Conservation (phyloP, 805 yeast genomes). For the Starmerella geochares region DNA sequence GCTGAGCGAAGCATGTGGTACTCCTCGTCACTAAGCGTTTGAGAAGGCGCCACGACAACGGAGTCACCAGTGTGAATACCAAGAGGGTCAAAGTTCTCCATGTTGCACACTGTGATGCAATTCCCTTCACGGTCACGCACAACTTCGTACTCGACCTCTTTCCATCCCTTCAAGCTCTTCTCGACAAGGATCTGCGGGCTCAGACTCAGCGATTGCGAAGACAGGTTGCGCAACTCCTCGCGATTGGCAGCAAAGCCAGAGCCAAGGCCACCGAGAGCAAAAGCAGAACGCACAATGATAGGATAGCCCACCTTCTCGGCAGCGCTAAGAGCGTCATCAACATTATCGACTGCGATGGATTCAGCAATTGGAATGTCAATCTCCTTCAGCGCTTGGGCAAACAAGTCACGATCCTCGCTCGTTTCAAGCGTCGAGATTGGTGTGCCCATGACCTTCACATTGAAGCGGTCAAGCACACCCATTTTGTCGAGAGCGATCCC, state of each 20-base stretch:
- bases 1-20: slow-evolving; percentile 96
- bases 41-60: slow-evolving; percentile 97
- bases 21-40: slow-evolving; percentile 92
- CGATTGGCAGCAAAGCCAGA: slow-evolving; percentile 89
- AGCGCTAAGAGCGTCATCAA: slow-evolving; percentile 87
- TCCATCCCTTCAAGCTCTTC: slow-evolving; percentile 97
- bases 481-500: slow-evolving; percentile 90
- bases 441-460: slow-evolving; percentile 92
- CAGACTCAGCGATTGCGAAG: slow-evolving; percentile 77
- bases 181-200: slow-evolving; percentile 95
- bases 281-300: slow-evolving; percentile 93
- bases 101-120: slow-evolving; percentile 97
- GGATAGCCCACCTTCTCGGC: slow-evolving; percentile 87
- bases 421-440: slow-evolving; percentile 93
- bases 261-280: slow-evolving; percentile 94
- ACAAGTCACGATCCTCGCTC: slow-evolving; percentile 94
- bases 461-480: slow-evolving; percentile 85
- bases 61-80: slow-evolving; percentile 99
- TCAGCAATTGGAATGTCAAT: slow-evolving; percentile 94
- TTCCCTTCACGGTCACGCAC: slow-evolving; percentile 93
- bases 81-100: slow-evolving; percentile 97
- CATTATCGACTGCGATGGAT: slow-evolving; percentile 87
- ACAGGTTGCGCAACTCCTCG: slow-evolving; percentile 72
- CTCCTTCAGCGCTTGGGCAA: slow-evolving; percentile 89
- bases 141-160: slow-evolving; percentile 96